Conservation (phyloP, 192 early-diverging fungal genomes). For the Backusella sp. region DNA sequence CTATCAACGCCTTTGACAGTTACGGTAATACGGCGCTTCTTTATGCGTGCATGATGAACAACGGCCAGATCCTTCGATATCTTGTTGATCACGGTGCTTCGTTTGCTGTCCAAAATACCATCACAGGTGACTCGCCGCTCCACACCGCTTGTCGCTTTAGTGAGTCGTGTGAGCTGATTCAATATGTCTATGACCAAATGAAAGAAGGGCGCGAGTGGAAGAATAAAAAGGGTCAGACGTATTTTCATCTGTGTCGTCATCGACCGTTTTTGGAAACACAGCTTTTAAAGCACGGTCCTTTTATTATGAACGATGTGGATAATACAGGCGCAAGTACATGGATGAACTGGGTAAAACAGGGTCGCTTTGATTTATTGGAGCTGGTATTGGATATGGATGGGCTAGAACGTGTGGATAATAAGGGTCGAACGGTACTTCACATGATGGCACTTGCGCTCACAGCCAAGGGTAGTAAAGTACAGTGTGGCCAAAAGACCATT, state of each 20-base stretch:
- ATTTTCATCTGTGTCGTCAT: slow-evolving; percentile 38
- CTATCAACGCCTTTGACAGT: slow-evolving; percentile 36
- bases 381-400: slow-evolving; percentile 8
- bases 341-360: slow-evolving; percentile 36
- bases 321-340: slow-evolving; percentile 37
- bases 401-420: slow-evolving; percentile 5
- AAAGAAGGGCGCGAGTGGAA: slow-evolving; percentile 4
- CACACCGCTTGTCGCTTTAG: background rate
- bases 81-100: background rate
- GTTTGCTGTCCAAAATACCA: background rate
- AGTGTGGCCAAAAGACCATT: slow-evolving; percentile 18
- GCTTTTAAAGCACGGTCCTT: slow-evolving; percentile 15
- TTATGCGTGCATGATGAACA: background rate
- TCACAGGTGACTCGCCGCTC: background rate
- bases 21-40: slow-evolving; percentile 39
- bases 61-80: background rate
- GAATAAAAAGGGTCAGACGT: slow-evolving; percentile 40
- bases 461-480: slow-evolving; percentile 13
- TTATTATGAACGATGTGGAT: slow-evolving; percentile 22
- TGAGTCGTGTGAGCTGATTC: background rate
- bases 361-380: slow-evolving; percentile 27
- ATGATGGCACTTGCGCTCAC: background rate
- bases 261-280: slow-evolving; percentile 12
- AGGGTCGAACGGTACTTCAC: slow-evolving; percentile 8
- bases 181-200: background rate